Evolutionary conservation across 805 yeast genomes (phyloP), one percentile per base, ranked within the genome.

Genomic region (Lipomyces orientalis): DNA sequence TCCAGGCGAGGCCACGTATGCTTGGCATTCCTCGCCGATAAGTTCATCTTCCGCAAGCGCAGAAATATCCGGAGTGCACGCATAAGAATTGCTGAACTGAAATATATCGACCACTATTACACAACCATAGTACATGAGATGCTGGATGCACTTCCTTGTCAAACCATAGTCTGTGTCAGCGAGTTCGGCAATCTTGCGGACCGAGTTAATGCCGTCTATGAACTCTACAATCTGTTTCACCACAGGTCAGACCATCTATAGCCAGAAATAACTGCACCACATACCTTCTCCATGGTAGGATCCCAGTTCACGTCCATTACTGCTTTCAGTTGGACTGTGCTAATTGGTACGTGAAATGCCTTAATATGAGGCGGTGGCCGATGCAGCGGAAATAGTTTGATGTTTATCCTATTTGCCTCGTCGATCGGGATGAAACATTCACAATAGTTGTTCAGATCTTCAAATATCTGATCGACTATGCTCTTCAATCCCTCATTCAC

Each of bases 361-460:
- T 87, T 83, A 29, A 95, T 80, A 59, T 86, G 86, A 0, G 93
- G 89, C 2, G 93, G 97, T 1, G 93, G 90, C 12, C 90, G 89
- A 46, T 90, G 81, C n/a, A 91, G 81, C 0, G 98, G 98, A 74
- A 95, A 91, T n/a, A 95, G 80, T 76, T 96, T 95, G 75, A 96
- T 92, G 78, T 95, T 97, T 34, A 95, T 90, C 1, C 95, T 88
- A 76, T 91, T 95, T 37, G 97, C 89, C 31, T 88, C 88, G 75
- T 94, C 97, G 43, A 95, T 87, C 0, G 98, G 97, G 37, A 95
- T 94, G 77, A 93, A 86, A 79, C 99, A 95, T 77, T 95, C 99
- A 0, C 97, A 91, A 79, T 93, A 96, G 76, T 91, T 92, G 79
- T 95, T 96, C 72, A 95, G 82, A 77, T 95, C 99, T 78, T 93